Evolutionary conservation across 345 rosid species (phyloP), one percentile per base, ranked within the genome.

Genomic region (Syzygium aqueum): DNA sequence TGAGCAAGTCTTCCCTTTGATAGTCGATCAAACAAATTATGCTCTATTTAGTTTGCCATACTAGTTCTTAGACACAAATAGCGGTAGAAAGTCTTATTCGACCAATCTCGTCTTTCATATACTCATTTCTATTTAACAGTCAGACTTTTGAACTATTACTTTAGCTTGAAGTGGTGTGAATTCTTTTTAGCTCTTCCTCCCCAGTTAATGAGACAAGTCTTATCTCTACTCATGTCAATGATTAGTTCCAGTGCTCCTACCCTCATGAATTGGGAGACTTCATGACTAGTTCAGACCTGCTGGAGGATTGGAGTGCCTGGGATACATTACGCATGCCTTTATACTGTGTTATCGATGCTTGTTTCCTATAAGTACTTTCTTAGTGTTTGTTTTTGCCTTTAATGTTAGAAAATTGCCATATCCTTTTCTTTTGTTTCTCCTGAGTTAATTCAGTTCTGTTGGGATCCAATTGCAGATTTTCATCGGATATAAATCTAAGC

Each of bases 391-490:
- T 61, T 73, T 67, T 73, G 10, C 65, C 61, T 83, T 54, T 63
- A 78, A 28, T 43, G 25, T 25, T 87, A 23, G 27, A 15, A 85
- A 52, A 84, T 16, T 25, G 54, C 85, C 51, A 50, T 54, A 53
- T 85, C 67, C 43, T 85, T 53, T 33, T 33, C 43, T 40, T 88
- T 73, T 73, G 11, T 11, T 73, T 73, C 27, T 49, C 7, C 27
- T 73, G 51, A 54, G 33, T 56, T 57, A 49, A 59, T 86, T 22
- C 19, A 27, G 85, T 53, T 14, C 14, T 19, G 13, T 37, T 52
- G 87, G 85, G 83, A 59, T 85, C 84, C 89, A 85, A 85, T 84
- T 90, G 92, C 90, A 98, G 99, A 91, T 95, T 93, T 85, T 40
- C 92, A 84, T 61, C 94, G 53, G 96, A 94, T 87, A 83, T 90